Percentiles rank a stretch among this genome's conserved stretches.
Conservation (phyloP, 164 flowering plant genomes). For the Aristolochia californica region DNA sequence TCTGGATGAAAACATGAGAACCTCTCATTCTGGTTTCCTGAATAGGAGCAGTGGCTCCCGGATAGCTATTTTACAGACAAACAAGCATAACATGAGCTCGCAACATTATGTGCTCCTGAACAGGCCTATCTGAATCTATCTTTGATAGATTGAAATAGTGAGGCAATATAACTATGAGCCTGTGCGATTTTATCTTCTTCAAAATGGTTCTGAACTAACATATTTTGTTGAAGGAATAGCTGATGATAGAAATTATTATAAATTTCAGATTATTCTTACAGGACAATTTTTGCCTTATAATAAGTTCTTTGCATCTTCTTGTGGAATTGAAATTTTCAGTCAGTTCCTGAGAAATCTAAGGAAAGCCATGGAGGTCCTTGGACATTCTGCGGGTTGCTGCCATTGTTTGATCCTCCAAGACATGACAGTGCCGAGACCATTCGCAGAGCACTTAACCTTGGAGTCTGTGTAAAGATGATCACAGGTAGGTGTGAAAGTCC, state of each 20-base stretch:
- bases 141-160: too few species aligned
- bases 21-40: too few species aligned
- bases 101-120: too few species aligned
- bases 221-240: background rate
- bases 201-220: too few species aligned
- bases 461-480: conserved; percentile 89
- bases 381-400: conserved; percentile 72
- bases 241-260: background rate
- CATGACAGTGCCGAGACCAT: conserved; percentile 94
- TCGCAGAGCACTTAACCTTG: conserved; percentile 78
- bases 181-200: too few species aligned
- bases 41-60: too few species aligned
- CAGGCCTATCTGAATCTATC: too few species aligned
- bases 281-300: conserved; percentile 1
- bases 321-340: conserved; percentile 23
- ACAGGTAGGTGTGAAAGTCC: conserved; percentile 41
- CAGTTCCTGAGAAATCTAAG: conserved; percentile 59
- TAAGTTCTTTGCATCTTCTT: background rate
- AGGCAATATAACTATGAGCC: too few species aligned
- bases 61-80: too few species aligned
- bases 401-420: conserved; percentile 89
- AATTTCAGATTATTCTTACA: background rate
- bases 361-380: conserved; percentile 84
- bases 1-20: too few species aligned
- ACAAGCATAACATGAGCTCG: too few species aligned